A percentile compares a stretch with the other conserved stretches of the same genome.
Evolutionary conservation across 495 filamentous ascomycete species (phyloP).

Genomic region (Penicillium cinerascens): DNA sequence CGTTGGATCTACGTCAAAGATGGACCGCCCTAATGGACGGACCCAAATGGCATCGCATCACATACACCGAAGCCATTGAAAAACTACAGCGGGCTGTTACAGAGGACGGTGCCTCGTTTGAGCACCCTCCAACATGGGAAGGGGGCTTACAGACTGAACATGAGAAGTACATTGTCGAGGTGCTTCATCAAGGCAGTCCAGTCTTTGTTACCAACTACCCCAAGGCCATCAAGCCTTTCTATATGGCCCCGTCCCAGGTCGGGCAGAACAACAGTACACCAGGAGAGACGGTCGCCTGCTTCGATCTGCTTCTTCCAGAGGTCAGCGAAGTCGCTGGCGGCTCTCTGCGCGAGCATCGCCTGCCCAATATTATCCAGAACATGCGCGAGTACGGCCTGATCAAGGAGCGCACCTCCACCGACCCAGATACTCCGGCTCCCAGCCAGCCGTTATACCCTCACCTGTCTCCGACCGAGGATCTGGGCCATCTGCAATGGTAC

Average conservation of each 20-base stretch:
- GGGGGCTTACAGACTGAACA: slow-evolving; percentile 84
- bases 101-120: slow-evolving; percentile 52
- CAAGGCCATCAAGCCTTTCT: slow-evolving; percentile 83
- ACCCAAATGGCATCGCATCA: slow-evolving; percentile 73
- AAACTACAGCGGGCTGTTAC: slow-evolving; percentile 58
- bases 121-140: slow-evolving; percentile 65
- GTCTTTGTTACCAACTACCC: slow-evolving; percentile 96
- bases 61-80: slow-evolving; percentile 75
- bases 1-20: slow-evolving; percentile 55
- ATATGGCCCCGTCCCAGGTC: slow-evolving; percentile 68
- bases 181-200: slow-evolving; percentile 63
- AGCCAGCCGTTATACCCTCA: slow-evolving; percentile 34
- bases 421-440: slow-evolving; percentile 6
- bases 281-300: slow-evolving; percentile 76
- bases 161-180: slow-evolving; percentile 79
- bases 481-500: slow-evolving; percentile 77
- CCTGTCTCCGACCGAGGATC: slow-evolving; percentile 42
- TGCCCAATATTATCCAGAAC: slow-evolving; percentile 62
- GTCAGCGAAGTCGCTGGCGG: slow-evolving; percentile 88
- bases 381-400: slow-evolving; percentile 66
- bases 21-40: slow-evolving; percentile 64
- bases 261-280: slow-evolving; percentile 9
- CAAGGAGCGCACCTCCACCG: slow-evolving; percentile 16
- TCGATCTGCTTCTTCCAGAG: slow-evolving; percentile 89
- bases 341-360: slow-evolving; percentile 87